Evolutionary conservation across 106 monocot genomes (phyloP).

Genomic region (Allium fistulosum): DNA sequence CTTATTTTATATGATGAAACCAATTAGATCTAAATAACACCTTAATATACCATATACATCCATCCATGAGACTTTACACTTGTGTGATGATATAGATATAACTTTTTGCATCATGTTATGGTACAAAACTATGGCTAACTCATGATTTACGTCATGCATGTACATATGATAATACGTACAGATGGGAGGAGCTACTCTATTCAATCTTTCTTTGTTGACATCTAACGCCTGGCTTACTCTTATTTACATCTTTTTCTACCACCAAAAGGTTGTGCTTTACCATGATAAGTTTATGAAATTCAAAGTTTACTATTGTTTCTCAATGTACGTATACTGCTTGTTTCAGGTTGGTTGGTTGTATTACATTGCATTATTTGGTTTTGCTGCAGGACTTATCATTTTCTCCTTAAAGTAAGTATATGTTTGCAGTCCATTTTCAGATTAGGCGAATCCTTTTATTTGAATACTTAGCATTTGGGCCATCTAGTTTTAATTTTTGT

Average conservation of each 20-base stretch:
- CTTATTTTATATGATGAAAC: no score
- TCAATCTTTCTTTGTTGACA: constrained; percentile 80
- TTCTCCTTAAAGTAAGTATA: constrained; percentile 45
- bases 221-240: constrained; percentile 65
- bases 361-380: constrained; percentile 41
- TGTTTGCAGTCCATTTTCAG: no score
- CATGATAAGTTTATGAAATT: background rate
- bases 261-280: constrained; percentile 34
- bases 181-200: constrained; percentile 71
- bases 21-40: no score
- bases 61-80: no score
- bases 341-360: constrained; percentile 63
- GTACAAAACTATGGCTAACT: no score
- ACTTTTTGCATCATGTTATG: no score
- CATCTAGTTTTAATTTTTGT: no score
- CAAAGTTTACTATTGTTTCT: background rate
- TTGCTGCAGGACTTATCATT: constrained; percentile 48
- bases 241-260: constrained; percentile 54
- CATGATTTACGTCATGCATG: background rate
- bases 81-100: no score
- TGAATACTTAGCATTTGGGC: no score
- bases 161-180: constrained; percentile 12
- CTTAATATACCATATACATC: no score
- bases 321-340: background rate
- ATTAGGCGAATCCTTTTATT: no score